phyloP scores from a whole-genome alignment of 2,329 filamentous ascomycete genomes.

The Sporothrix euskadiensis region DNA sequence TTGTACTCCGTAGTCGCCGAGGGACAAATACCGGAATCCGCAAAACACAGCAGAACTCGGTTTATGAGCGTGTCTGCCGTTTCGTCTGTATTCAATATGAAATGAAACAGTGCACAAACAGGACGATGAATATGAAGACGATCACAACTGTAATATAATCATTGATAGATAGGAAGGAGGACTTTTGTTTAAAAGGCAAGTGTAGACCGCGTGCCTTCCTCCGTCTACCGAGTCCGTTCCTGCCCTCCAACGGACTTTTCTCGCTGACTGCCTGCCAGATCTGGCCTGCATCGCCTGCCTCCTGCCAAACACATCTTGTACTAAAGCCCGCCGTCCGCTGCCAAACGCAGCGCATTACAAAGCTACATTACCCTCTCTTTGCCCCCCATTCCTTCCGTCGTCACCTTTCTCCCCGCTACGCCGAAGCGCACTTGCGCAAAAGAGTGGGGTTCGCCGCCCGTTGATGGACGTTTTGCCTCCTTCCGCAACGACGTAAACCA shows the following conservation, averaged over 20 bases:
- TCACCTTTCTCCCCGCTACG: constrained; percentile 5
- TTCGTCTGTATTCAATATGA: background rate
- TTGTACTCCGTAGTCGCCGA: constrained; percentile 17
- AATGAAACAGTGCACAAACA: background rate
- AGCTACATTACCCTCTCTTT: background rate
- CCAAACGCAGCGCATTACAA: background rate
- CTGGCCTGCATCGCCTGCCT: too few relatives aligned
- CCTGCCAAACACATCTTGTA: background rate
- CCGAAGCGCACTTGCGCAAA: background rate
- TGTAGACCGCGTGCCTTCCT: background rate
- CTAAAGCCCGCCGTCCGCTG: background rate
- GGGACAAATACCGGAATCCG: background rate
- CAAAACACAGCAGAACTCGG: background rate
- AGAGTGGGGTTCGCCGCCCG: constrained; percentile 9
- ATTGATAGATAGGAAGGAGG: background rate
- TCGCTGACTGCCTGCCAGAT: background rate
- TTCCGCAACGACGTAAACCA: background rate
- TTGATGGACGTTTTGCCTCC: constrained; percentile 8
- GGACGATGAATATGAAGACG: background rate
- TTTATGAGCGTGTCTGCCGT: background rate
- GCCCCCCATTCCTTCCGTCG: background rate
- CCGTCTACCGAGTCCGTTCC: background rate
- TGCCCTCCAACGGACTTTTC: background rate
- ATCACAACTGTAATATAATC: background rate
- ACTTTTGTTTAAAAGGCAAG: background rate